These are phyloP conservation scores for Teratosphaeria gauchensis DNA, from an alignment of 2,329 filamentous ascomycete genomes.

Conservation along the genomic window DNA sequence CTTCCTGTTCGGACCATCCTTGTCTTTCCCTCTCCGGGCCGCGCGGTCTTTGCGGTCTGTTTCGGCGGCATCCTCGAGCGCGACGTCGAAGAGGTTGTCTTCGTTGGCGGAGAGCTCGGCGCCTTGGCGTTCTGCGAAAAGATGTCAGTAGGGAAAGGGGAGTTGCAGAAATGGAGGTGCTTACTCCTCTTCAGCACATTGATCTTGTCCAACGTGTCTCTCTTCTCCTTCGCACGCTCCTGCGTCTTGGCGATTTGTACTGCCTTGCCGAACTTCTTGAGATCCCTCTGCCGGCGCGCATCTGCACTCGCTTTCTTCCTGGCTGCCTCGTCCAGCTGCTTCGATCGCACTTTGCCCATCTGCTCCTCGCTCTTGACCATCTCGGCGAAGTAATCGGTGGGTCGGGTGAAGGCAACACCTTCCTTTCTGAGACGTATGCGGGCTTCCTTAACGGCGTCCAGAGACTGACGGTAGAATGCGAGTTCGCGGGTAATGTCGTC, in stretches of 20 bases:
- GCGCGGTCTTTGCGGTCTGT: conserved; percentile 36
- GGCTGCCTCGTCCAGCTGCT: conserved; percentile 84
- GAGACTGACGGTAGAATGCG: conserved; percentile 82
- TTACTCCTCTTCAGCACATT: conserved; percentile 88
- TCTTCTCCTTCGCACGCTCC: conserved; percentile 86
- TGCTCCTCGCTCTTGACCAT: conserved; percentile 98
- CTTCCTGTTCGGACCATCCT: conserved; percentile 49
- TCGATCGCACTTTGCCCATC: conserved; percentile 93
- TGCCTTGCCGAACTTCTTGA: conserved; percentile 99
- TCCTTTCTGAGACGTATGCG: conserved; percentile 70
- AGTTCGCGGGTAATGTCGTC: conserved; percentile 90
- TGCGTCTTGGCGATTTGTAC: conserved; percentile 94
- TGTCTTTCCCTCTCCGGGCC: conserved; percentile 33
- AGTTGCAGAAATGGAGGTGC: conserved; percentile 28
- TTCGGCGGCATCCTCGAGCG: conserved; percentile 58
- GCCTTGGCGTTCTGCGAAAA: conserved; percentile 70
- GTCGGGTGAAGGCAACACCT: conserved; percentile 74
- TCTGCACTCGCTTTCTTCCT: conserved; percentile 87
- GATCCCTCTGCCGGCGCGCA: conserved; percentile 80
- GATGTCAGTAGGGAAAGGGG: not conserved
- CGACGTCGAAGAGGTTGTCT: conserved; percentile 83
- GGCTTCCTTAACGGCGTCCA: conserved; percentile 65
- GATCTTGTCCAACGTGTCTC: conserved; percentile 90
- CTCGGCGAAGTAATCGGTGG: conserved; percentile 94
- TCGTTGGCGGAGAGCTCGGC: conserved; percentile 58